These are phyloP conservation scores for Sechiopsis laciniata DNA, from an alignment of 306 rosid species.

Conservation along the genomic window DNA sequence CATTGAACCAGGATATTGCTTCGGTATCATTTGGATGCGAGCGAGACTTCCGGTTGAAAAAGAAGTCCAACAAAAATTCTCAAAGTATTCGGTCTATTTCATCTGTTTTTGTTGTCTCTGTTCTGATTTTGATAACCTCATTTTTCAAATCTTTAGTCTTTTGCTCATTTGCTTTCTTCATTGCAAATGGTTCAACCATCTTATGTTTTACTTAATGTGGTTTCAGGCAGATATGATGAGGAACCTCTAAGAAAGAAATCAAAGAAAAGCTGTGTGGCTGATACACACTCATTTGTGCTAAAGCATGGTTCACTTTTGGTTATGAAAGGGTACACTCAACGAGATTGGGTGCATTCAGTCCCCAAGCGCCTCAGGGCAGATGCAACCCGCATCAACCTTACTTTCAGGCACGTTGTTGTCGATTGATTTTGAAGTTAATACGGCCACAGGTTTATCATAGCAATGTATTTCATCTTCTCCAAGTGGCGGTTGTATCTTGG, in stretches of 20 bases:
- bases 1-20: constrained; percentile 74
- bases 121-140: not conserved
- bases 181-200: not conserved
- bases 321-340: constrained; percentile 84
- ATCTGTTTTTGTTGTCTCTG: not conserved
- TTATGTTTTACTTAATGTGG: constrained; percentile 7
- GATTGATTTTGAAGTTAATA: constrained; percentile 4
- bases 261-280: constrained; percentile 42
- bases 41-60: constrained; percentile 78
- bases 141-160: not conserved
- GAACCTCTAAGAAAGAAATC: constrained; percentile 56
- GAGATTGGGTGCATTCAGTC: constrained; percentile 90
- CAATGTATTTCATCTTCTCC: not conserved
- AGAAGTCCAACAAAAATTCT: constrained; percentile 43
- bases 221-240: constrained; percentile 36
- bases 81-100: constrained; percentile 35
- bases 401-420: constrained; percentile 59
- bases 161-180: constrained; percentile 7
- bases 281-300: constrained; percentile 59
- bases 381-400: constrained; percentile 78
- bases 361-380: constrained; percentile 76
- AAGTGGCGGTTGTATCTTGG: not conserved
- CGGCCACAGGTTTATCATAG: not conserved
- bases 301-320: constrained; percentile 86
- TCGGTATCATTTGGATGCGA: constrained; percentile 81